phyloP scores from a whole-genome alignment of 768 basidiomycete genomes.

The Gymnopilus dilepis region DNA sequence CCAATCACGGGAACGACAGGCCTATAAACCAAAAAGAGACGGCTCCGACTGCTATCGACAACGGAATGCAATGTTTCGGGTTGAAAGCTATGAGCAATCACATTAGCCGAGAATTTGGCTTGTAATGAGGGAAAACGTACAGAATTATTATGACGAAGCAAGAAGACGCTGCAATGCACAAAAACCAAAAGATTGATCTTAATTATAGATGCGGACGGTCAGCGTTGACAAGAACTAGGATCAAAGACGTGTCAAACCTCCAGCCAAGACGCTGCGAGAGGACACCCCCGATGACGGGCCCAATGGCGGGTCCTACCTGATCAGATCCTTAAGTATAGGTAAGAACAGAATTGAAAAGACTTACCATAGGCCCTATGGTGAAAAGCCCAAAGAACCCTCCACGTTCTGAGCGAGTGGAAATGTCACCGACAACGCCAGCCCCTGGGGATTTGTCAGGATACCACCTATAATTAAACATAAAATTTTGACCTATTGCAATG shows the following conservation, averaged over 20 bases:
- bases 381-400: slow-evolving; percentile 78
- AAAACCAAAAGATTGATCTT: slow-evolving; percentile 69
- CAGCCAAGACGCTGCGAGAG: slow-evolving; percentile 65
- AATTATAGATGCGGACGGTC: not conserved
- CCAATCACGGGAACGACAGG: slow-evolving; percentile 57
- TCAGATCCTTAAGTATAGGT: slow-evolving; percentile 1
- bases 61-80: slow-evolving; percentile 60
- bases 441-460: too few species aligned
- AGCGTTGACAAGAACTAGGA: not conserved
- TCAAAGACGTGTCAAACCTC: slow-evolving; percentile 46
- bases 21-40: slow-evolving; percentile 50
- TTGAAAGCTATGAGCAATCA: slow-evolving; percentile 41
- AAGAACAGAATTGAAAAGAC: not conserved
- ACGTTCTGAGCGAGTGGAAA: slow-evolving; percentile 72
- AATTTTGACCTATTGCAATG: slow-evolving; percentile 70
- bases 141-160: slow-evolving; percentile 54
- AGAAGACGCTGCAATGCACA: slow-evolving; percentile 51
- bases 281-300: slow-evolving; percentile 64
- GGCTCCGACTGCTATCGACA: slow-evolving; percentile 58
- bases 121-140: slow-evolving; percentile 34
- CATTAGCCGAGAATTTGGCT: not conserved
- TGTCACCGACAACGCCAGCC: slow-evolving; percentile 81
- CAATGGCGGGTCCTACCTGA: slow-evolving; percentile 64
- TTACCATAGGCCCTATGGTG: slow-evolving; percentile 66
- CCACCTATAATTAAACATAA: too few species aligned